Percentiles rank a stretch among this genome's conserved stretches.
Conservation (phyloP, 2,329 filamentous ascomycete genomes). For the Rasamsonia emersonii region DNA sequence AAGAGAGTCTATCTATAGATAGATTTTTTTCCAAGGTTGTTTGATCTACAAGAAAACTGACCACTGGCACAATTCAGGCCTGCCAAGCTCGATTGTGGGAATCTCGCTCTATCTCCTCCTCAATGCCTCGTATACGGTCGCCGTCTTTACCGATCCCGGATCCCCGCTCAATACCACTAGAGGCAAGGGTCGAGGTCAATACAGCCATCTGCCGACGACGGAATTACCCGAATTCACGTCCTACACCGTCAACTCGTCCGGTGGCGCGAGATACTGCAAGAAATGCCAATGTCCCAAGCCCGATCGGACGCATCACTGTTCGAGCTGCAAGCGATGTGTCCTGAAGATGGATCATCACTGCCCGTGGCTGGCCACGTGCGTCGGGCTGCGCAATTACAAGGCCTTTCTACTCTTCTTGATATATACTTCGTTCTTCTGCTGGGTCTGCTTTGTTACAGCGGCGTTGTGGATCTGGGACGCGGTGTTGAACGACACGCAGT, state of each 20-base stretch:
- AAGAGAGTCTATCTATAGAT: background rate
- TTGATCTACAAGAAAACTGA: no score
- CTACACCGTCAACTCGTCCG: conserved; percentile 87
- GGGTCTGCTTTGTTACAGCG: conserved; percentile 69
- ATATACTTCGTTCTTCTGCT: conserved; percentile 80
- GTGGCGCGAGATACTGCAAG: conserved; percentile 85
- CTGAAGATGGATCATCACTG: conserved; percentile 99
- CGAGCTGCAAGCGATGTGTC: conserved; percentile 85
- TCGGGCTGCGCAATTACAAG: conserved; percentile 92
- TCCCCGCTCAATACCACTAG: conserved; percentile 41
- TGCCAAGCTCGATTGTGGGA: conserved; percentile 52
- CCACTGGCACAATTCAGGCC: conserved; percentile 16
- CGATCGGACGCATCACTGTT: conserved; percentile 94
- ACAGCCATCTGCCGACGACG: conserved; percentile 72
- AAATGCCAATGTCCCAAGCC: conserved; percentile 94
- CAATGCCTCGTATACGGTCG: conserved; percentile 82
- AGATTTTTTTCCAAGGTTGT: no score
- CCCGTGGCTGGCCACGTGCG: conserved; percentile 93
- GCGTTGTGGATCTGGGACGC: conserved; percentile 78
- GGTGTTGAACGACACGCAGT: conserved; percentile 60
- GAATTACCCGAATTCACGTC: conserved; percentile 57
- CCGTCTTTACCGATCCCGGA: conserved; percentile 87
- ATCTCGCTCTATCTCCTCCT: conserved; percentile 67
- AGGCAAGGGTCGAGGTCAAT: conserved; percentile 37
- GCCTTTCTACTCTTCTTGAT: conserved; percentile 85